Base-by-base conservation (phyloP, 2,329 filamentous ascomycete species). In the Trichocomaceae sp. region DNA sequence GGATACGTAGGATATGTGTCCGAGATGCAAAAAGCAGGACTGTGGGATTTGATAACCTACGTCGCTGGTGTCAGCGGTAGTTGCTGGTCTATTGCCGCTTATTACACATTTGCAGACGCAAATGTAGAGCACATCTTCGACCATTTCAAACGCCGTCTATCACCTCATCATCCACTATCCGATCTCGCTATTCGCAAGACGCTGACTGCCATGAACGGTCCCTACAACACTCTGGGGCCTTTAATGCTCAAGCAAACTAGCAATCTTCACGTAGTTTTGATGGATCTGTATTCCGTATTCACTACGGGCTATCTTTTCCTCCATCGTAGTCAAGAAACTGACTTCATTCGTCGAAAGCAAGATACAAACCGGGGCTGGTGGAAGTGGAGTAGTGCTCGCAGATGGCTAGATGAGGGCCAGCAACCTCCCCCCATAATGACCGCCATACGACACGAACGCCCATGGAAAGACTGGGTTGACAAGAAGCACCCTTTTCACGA, bases 391-490 rank as follows among this genome's bases (percentile, higher is more conserved):
- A 35, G 17, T n/a, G 54, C 50, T 26, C 23, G 33, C 9, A 52
- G 31, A 46, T 52, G 54, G 54, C 23, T 56, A 33, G 35, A 17
- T 5, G 45, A 56, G 15, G 54, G 54, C 26, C 35, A 52, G 20
- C 50, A 56, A 39, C 54, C 54, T 15, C 47, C 53, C 6, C 54
- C 54, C 4, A 56, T 56, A 20, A 49, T 56, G 54, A 56, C 54
- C 8, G 54, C 54, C 20, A 56, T 56, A 37, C 49, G 54, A 15
- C 54, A 56, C 45, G 54, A 56, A 44, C 29, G 50, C 13, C 50
- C 55, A 13, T 57, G 55, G 50, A 57, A 57, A 23, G 55, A 53
- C 22, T 57, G 55, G 55, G 47, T 57, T 17, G 29, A 54, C 17
- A 54, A 57, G 33, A 46, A 57, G 20, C 50, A 54, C 17, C 50